A percentile compares a stretch with the other conserved stretches of the same genome.
Evolutionary conservation across 2,329 filamentous ascomycete species (phyloP).

Genomic region (Stagonosporopsis chrysanthemi): DNA sequence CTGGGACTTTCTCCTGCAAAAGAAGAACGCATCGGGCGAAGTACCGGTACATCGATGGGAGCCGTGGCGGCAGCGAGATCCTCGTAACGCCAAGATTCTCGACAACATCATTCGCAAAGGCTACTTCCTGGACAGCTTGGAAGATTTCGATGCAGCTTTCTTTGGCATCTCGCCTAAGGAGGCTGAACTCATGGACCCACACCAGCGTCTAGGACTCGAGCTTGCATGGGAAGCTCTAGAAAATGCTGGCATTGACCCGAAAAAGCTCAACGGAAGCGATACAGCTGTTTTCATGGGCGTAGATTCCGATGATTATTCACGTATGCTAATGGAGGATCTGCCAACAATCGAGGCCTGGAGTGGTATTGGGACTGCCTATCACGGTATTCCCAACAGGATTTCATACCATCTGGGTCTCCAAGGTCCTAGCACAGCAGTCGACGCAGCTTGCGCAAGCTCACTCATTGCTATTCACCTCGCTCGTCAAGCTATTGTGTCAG

Average conservation of each 20-base stretch:
- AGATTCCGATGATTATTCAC: constrained; percentile 30
- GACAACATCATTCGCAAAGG: constrained; percentile 36
- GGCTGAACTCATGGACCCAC: constrained; percentile 39
- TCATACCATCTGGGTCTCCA: constrained; percentile 45
- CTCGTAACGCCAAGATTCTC: constrained; percentile 36
- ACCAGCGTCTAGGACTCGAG: constrained; percentile 35
- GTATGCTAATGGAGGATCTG: constrained; percentile 45
- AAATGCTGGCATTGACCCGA: constrained; percentile 30
- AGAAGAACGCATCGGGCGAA: constrained; percentile 40
- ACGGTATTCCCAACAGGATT: constrained; percentile 49
- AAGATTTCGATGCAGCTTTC: constrained; percentile 37
- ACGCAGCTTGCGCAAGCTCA: constrained; percentile 47
- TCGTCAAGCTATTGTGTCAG: constrained; percentile 38
- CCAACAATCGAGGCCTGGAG: constrained; percentile 49
- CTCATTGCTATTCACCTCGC: constrained; percentile 45
- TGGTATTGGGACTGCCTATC: constrained; percentile 52
- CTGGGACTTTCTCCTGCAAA: constrained; percentile 43
- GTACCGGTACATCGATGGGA: constrained; percentile 44
- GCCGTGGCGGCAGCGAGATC: constrained; percentile 37
- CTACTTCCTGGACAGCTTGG: constrained; percentile 43
- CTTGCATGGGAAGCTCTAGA: constrained; percentile 41
- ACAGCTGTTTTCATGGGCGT: constrained; percentile 39
- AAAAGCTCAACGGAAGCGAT: constrained; percentile 28
- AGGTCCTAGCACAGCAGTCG: constrained; percentile 54
- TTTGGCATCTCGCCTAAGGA: constrained; percentile 44